Percentiles rank a stretch among this genome's conserved stretches.
Evolutionary conservation across 306 rosid species (phyloP).

Genomic region (Vigna trinervia): DNA sequence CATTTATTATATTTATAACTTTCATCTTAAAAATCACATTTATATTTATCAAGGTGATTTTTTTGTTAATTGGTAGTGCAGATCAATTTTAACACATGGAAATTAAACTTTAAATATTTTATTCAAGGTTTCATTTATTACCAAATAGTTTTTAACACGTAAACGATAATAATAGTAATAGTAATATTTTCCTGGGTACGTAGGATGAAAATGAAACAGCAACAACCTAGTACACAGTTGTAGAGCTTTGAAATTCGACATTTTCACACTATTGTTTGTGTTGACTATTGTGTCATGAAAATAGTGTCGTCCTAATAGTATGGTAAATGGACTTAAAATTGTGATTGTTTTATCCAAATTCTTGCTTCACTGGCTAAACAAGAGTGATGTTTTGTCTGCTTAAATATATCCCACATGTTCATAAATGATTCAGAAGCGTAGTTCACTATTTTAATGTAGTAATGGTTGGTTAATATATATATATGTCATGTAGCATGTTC

Average conservation of each 20-base stretch:
- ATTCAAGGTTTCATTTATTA: too few relatives aligned
- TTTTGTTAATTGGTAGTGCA: too few relatives aligned
- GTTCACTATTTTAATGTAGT: slow-evolving; percentile 4
- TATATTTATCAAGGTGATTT: too few relatives aligned
- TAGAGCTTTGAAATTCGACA: slow-evolving; percentile 31
- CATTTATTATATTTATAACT: too few relatives aligned
- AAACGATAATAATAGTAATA: too few relatives aligned
- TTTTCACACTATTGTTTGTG: slow-evolving; percentile 10
- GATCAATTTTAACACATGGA: too few relatives aligned
- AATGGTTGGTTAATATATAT: not conserved
- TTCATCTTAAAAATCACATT: too few relatives aligned
- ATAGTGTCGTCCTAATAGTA: not conserved
- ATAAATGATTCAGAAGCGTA: slow-evolving; percentile 34
- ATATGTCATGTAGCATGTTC: not conserved
- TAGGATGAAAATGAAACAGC: slow-evolving; percentile 39
- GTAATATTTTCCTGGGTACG: too few relatives aligned
- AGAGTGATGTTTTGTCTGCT: slow-evolving; percentile 16
- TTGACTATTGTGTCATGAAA: slow-evolving; percentile 36
- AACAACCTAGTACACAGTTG: slow-evolving; percentile 17
- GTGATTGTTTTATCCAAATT: slow-evolving; percentile 27
- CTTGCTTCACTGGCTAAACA: slow-evolving; percentile 10
- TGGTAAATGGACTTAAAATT: not conserved
- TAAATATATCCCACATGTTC: slow-evolving; percentile 8
- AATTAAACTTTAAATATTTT: too few relatives aligned
- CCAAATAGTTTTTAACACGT: too few relatives aligned